Conservation (phyloP, 805 yeast genomes). For the Saccharomyces jurei region DNA sequence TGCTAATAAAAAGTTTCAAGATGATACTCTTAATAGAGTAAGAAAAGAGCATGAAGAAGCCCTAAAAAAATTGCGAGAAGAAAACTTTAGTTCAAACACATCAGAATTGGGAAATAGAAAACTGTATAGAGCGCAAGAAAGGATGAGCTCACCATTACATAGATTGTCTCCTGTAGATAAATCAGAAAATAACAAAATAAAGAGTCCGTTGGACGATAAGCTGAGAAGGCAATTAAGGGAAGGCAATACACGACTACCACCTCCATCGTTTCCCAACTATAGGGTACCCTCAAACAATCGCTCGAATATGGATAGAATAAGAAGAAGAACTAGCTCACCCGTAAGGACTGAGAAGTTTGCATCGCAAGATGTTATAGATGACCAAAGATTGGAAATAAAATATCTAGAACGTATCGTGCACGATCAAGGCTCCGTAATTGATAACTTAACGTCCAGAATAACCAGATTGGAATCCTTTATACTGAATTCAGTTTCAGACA, state of each 20-base stretch:
- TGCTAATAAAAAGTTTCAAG: neutral
- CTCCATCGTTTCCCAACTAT: neutral
- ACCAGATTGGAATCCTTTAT: neutral
- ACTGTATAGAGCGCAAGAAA: neutral
- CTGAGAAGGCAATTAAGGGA: slow-evolving; percentile 5
- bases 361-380: neutral
- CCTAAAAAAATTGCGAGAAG: neutral
- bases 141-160: neutral
- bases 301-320: neutral
- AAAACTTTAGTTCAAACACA: neutral
- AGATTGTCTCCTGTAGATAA: neutral
- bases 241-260: neutral
- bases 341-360: neutral
- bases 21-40: neutral
- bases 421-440: neutral
- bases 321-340: neutral
- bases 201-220: slow-evolving; percentile 2
- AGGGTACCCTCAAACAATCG: neutral
- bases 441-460: neutral
- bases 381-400: neutral
- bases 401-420: neutral
- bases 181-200: neutral
- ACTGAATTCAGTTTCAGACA: neutral
- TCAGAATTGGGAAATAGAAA: neutral
- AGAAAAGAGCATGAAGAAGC: neutral